A percentile compares a stretch with the other conserved stretches of the same genome.
Evolutionary conservation across 352 stramenopile species (phyloP).

Genomic region (Phytophthora cryptogea): DNA sequence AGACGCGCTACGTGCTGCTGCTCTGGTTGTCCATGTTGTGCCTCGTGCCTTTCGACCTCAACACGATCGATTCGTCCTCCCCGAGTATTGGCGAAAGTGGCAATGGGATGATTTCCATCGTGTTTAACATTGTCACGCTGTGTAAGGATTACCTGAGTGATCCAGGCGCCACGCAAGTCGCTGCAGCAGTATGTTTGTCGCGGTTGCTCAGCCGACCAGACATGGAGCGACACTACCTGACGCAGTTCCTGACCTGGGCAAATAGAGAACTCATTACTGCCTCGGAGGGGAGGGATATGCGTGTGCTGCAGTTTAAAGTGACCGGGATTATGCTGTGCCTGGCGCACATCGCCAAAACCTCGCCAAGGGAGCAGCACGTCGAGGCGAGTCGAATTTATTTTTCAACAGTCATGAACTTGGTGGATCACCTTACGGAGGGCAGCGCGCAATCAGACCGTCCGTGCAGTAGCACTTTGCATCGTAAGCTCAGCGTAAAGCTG

Average conservation of each 20-base stretch:
- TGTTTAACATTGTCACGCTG: slow-evolving; percentile 79
- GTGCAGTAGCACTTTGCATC: slow-evolving; percentile 83
- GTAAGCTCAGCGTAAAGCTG: slow-evolving; percentile 97
- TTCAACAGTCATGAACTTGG: slow-evolving; percentile 67
- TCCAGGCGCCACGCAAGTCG: slow-evolving; percentile 87
- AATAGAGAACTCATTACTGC: slow-evolving; percentile 59
- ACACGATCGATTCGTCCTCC: slow-evolving; percentile 93
- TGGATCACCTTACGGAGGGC: slow-evolving; percentile 61
- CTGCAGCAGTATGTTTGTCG: slow-evolving; percentile 94
- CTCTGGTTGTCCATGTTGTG: slow-evolving; percentile 98
- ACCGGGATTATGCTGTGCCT: slow-evolving; percentile 84
- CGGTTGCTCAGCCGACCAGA: slow-evolving; percentile 95
- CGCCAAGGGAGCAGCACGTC: slow-evolving; percentile 73
- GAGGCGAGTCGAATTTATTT: slow-evolving; percentile 78
- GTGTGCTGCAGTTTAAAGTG: slow-evolving; percentile 74
- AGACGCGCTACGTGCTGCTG: slow-evolving; percentile 90
- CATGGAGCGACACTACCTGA: slow-evolving; percentile 91
- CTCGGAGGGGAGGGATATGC: slow-evolving; percentile 36
- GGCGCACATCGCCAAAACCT: slow-evolving; percentile 81
- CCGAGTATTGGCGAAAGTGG: slow-evolving; percentile 6
- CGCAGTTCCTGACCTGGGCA: slow-evolving; percentile 92
- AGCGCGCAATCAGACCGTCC: slow-evolving; percentile 41
- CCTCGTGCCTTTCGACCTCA: slow-evolving; percentile 97
- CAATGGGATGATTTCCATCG: slow-evolving; percentile 58
- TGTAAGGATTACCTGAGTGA: slow-evolving; percentile 90